Evolutionary conservation across 805 yeast genomes (phyloP).

Genomic region (Scheffersomyces lignosus): DNA sequence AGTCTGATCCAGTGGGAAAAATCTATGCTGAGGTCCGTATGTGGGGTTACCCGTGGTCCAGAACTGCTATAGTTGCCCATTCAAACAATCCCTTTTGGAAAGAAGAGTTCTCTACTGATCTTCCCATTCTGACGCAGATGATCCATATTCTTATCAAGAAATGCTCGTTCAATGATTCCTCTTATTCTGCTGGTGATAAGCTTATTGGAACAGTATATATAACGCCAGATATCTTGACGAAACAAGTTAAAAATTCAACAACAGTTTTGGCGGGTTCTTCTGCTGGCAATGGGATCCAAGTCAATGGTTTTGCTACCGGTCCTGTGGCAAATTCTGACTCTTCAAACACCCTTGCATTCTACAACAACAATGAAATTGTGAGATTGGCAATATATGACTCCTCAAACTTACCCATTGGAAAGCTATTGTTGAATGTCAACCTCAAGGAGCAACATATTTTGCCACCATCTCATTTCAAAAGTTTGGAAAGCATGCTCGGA

Average conservation of each 20-base stretch:
- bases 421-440: slow-evolving; percentile 51
- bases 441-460: slow-evolving; percentile 57
- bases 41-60: slow-evolving; percentile 76
- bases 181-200: slow-evolving; percentile 35
- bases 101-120: slow-evolving; percentile 66
- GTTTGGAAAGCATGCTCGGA: slow-evolving; percentile 60
- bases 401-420: slow-evolving; percentile 52
- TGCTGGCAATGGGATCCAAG: slow-evolving; percentile 22
- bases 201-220: slow-evolving; percentile 55
- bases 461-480: slow-evolving; percentile 57
- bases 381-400: slow-evolving; percentile 47
- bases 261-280: slow-evolving; percentile 33
- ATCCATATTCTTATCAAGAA: slow-evolving; percentile 50
- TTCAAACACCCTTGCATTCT: slow-evolving; percentile 1
- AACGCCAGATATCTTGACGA: slow-evolving; percentile 50
- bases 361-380: slow-evolving; percentile 33
- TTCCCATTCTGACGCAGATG: slow-evolving; percentile 55
- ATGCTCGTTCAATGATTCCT: slow-evolving; percentile 19
- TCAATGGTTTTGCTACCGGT: slow-evolving; percentile 13
- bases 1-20: slow-evolving; percentile 17
- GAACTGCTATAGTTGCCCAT: slow-evolving; percentile 64
- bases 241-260: slow-evolving; percentile 28
- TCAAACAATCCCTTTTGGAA: slow-evolving; percentile 73
- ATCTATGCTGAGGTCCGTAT: slow-evolving; percentile 70
- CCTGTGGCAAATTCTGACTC: slow-evolving; percentile 6